Evolutionary conservation across 2,329 filamentous ascomycete species (phyloP).

Genomic region (Colletotrichum filicis): DNA sequence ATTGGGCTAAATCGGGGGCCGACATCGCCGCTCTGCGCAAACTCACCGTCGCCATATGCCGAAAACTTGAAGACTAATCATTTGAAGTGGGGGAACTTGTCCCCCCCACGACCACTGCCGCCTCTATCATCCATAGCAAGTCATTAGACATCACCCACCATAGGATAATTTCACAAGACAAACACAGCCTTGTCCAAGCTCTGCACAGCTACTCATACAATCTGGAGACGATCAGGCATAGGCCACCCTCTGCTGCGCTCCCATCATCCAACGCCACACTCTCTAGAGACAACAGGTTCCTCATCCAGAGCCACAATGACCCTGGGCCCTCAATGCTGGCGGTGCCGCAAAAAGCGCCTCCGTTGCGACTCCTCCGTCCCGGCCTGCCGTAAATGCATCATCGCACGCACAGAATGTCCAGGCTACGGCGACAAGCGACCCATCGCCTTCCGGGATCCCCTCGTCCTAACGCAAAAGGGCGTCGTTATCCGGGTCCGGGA

Average conservation of each 20-base stretch:
- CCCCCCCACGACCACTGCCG: background rate
- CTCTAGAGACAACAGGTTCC: background rate
- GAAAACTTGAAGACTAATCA: background rate
- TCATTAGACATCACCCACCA: no score
- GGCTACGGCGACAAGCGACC: slow-evolving; percentile 7
- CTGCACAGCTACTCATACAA: no score
- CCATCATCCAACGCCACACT: no score
- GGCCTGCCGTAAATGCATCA: background rate
- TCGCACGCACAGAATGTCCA: background rate
- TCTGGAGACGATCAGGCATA: no score
- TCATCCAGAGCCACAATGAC: background rate
- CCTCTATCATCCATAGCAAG: no score
- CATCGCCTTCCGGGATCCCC: background rate
- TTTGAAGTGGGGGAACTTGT: background rate
- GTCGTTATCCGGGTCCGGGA: background rate
- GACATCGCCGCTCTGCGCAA: slow-evolving; percentile 15
- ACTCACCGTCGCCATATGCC: background rate
- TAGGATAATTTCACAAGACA: no score
- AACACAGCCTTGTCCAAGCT: no score
- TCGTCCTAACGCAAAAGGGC: slow-evolving; percentile 1
- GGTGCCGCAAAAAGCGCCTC: slow-evolving; percentile 8
- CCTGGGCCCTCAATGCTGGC: slow-evolving; percentile 22
- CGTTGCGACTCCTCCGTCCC: slow-evolving; percentile 25
- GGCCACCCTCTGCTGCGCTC: no score
- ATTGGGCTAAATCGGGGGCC: slow-evolving; percentile 4